Percentiles rank a stretch among this genome's conserved stretches.
phyloP scores from a whole-genome alignment of 257 asterid species.

The Rauvolfia tetraphylla region DNA sequence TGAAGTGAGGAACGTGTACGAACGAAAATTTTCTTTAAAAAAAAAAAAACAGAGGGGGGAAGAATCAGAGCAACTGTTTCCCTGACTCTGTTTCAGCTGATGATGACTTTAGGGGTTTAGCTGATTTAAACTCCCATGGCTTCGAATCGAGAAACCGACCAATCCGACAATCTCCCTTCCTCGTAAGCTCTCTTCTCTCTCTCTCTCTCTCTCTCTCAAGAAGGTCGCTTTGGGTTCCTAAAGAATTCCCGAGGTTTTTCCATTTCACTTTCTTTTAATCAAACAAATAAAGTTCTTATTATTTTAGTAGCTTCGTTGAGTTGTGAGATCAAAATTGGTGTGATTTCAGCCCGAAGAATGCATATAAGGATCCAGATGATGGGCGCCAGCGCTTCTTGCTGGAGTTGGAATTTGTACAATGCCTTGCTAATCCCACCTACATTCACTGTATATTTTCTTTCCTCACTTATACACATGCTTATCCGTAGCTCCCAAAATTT shows the following conservation, averaged over 20 bases:
- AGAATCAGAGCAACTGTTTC: background rate
- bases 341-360: slow-evolving; percentile 41
- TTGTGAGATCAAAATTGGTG: background rate
- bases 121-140: slow-evolving; percentile 24
- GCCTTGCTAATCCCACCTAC: slow-evolving; percentile 88
- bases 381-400: slow-evolving; percentile 90
- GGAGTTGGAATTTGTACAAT: slow-evolving; percentile 88
- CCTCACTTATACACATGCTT: background rate
- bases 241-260: background rate
- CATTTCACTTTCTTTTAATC: background rate
- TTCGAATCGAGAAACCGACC: slow-evolving; percentile 37
- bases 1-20: too few relatives aligned
- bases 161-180: slow-evolving; percentile 32
- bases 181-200: slow-evolving; percentile 29
- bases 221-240: background rate
- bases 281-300: background rate
- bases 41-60: too few relatives aligned
- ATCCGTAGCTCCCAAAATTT: background rate
- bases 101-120: slow-evolving; percentile 21
- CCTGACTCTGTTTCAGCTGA: background rate
- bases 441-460: slow-evolving; percentile 52
- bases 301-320: background rate
- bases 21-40: too few relatives aligned
- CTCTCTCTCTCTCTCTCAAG: background rate
- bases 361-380: slow-evolving; percentile 85